phyloP scores from a whole-genome alignment of 2,329 filamentous ascomycete genomes.

The Onygenales sp. region DNA sequence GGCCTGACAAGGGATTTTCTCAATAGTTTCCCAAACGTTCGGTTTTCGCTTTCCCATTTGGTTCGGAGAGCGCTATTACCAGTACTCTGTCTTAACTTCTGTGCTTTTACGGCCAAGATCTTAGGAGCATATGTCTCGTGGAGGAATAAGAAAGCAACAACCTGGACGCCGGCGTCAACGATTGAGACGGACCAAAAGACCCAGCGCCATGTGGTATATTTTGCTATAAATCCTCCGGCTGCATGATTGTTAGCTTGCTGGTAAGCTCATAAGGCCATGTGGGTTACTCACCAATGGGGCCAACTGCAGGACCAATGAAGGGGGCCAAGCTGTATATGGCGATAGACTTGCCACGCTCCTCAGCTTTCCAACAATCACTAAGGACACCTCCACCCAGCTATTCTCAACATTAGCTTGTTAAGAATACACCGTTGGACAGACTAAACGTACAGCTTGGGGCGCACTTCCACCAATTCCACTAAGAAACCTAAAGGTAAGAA shows the following conservation, averaged over 20 bases:
- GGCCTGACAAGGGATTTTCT: conserved; percentile 44
- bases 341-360: conserved; percentile 54
- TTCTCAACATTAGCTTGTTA: not conserved
- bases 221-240: conserved; percentile 54
- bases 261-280: not conserved
- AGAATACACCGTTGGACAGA: not conserved
- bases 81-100: conserved; percentile 31
- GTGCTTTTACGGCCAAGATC: conserved; percentile 50
- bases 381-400: conserved; percentile 41
- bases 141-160: conserved; percentile 52
- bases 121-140: conserved; percentile 58
- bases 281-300: conserved; percentile 40
- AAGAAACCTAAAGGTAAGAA: conserved; percentile 51
- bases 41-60: conserved; percentile 20
- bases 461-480: conserved; percentile 51
- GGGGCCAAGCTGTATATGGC: conserved; percentile 55
- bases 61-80: conserved; percentile 18
- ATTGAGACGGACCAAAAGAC: conserved; percentile 61
- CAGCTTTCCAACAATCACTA: conserved; percentile 50
- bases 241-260: not conserved
- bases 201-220: conserved; percentile 62
- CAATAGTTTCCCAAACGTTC: conserved; percentile 22
- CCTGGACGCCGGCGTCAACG: conserved; percentile 51
- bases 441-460: conserved; percentile 37
- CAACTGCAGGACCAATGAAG: conserved; percentile 55